A percentile compares a stretch with the other conserved stretches of the same genome.
Evolutionary conservation across 306 rosid species (phyloP).

Genomic region (Neltuma alba): DNA sequence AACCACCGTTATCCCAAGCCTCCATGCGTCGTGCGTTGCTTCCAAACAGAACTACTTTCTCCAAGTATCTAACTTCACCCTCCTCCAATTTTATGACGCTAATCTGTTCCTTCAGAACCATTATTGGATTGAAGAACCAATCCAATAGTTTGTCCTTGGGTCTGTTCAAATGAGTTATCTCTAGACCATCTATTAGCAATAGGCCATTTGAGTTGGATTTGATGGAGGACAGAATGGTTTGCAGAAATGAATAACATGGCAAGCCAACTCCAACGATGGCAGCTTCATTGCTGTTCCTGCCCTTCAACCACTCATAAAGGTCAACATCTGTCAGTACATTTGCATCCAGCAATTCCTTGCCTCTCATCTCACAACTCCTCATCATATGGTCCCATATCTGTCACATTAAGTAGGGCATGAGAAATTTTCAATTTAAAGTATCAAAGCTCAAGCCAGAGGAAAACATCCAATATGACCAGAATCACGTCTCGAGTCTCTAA

Average conservation of each 20-base stretch:
- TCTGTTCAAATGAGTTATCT: constrained; percentile 65
- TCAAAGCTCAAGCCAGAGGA: not conserved
- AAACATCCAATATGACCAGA: not conserved
- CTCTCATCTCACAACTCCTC: constrained; percentile 68
- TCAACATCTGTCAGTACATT: constrained; percentile 53
- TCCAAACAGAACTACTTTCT: constrained; percentile 72
- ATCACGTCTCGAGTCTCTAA: not conserved
- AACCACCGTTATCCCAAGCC: constrained; percentile 64
- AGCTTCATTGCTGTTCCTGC: constrained; percentile 53
- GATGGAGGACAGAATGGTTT: constrained; percentile 66
- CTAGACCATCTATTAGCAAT: constrained; percentile 62
- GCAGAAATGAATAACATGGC: constrained; percentile 78
- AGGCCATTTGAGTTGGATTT: constrained; percentile 69
- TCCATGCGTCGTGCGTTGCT: constrained; percentile 52
- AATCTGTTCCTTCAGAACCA: constrained; percentile 86
- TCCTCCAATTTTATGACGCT: constrained; percentile 63
- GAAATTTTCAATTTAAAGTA: not conserved
- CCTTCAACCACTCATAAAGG: constrained; percentile 65
- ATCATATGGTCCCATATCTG: constrained; percentile 82
- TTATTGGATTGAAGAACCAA: constrained; percentile 85
- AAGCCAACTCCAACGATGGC: constrained; percentile 63
- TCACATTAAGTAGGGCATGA: constrained; percentile 23
- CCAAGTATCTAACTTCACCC: constrained; percentile 66
- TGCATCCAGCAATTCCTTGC: constrained; percentile 73
- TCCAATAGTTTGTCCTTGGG: constrained; percentile 82